Evolutionary conservation across 225 moss, liverwort and hornwort genomes (phyloP), one percentile per base, ranked within the genome.

Genomic region (Takakia lepidozioides): DNA sequence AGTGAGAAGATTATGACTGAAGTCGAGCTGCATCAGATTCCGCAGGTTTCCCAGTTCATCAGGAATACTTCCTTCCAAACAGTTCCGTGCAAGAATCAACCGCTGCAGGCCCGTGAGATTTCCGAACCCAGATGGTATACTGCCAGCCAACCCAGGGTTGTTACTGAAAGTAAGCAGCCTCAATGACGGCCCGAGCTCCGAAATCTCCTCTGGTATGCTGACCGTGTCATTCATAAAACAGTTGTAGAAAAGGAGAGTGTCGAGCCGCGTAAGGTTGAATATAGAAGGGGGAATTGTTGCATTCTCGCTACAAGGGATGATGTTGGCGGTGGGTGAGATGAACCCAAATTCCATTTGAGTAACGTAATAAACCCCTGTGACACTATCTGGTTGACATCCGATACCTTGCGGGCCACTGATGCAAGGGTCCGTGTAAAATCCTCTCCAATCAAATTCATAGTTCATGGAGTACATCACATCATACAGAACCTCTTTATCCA

Each of bases 301-400:
- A 20, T 61, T 68, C 1, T 9, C 0, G 27, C 61, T 55, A 38
- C 72, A 77, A 0, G 68, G 55, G 7, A 72, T 48, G 46, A 77
- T 60, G 61, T 72, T 72, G 22, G 46, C 61, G 27, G 68, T 35
- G 3, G 36, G 38, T 0, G 76, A 77, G 0, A 77, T 17, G 54
- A 19, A 72, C 9, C 77, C 77, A 41, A 77, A 77, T 54, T 77
- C 64, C 8, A 77, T 36, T 42, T 58, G 19, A 0, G 77, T 77
- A 20, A 77, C 77, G 53, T 42, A 72, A 9, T 72, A 27, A 1
- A 52, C 25, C 9, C 65, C 68, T 3, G 72, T 68, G 10, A 2
- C 1, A 0, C 57, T 15, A n/a, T 77, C 72, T 0, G 68, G 27
- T 32, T 72, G 52, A 54, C 77, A 72, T 0, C 68, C 2, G 1